phyloP scores from a whole-genome alignment of 192 early-diverging fungal species.

The Dissophora ornata region DNA sequence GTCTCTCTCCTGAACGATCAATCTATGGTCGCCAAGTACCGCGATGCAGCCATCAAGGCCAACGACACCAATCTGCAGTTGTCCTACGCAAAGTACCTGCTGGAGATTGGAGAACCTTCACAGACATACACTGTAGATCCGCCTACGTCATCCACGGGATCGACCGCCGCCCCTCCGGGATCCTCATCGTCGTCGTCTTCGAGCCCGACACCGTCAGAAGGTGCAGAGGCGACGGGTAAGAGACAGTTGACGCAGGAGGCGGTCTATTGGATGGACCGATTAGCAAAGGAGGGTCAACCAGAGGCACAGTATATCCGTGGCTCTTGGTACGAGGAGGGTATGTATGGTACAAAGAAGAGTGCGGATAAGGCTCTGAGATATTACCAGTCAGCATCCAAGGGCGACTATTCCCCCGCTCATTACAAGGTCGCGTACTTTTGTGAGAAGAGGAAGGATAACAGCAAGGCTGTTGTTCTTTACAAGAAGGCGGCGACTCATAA shows the following conservation, averaged over 20 bases:
- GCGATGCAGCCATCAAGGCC: slow-evolving; percentile 80
- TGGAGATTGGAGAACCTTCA: slow-evolving; percentile 68
- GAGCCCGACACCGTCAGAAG: slow-evolving; percentile 8
- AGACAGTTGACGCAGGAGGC: slow-evolving; percentile 68
- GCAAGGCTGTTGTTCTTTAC: slow-evolving; percentile 75
- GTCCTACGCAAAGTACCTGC: slow-evolving; percentile 80
- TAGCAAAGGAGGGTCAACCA: slow-evolving; percentile 73
- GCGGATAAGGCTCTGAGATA: slow-evolving; percentile 74
- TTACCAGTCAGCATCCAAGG: slow-evolving; percentile 73
- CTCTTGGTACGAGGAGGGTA: slow-evolving; percentile 74
- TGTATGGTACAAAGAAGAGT: slow-evolving; percentile 69
- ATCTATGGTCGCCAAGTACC: slow-evolving; percentile 64
- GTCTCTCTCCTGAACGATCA: slow-evolving; percentile 33
- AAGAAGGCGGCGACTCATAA: slow-evolving; percentile 76
- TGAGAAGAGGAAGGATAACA: slow-evolving; percentile 69
- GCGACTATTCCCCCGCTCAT: slow-evolving; percentile 71
- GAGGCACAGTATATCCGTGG: slow-evolving; percentile 84
- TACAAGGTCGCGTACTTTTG: slow-evolving; percentile 73
- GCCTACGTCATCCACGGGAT: not conserved
- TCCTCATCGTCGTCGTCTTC: not conserved
- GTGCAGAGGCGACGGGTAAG: slow-evolving; percentile 14
- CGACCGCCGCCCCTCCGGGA: not conserved
- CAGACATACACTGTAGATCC: not conserved
- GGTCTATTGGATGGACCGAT: slow-evolving; percentile 77
- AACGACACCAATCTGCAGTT: slow-evolving; percentile 77